Percentiles rank a stretch among this genome's conserved stretches.
phyloP scores from a whole-genome alignment of 2,329 filamentous ascomycete species.

The Aspergillus bombycis region DNA sequence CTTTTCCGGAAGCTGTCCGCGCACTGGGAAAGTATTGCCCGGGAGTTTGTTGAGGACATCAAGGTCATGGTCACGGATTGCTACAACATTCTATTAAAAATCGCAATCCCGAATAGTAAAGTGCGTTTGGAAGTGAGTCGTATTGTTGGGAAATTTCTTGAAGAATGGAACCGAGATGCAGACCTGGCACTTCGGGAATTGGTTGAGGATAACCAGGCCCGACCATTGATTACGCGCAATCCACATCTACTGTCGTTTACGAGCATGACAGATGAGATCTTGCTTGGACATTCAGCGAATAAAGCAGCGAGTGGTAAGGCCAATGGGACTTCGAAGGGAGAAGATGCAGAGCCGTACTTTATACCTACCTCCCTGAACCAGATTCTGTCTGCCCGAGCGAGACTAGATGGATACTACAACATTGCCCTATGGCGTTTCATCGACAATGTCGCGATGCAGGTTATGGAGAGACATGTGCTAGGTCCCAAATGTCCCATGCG shows the following conservation, averaged over 20 bases:
- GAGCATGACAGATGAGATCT: background rate
- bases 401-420: slow-evolving; percentile 11
- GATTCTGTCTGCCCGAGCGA: background rate
- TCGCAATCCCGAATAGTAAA: background rate
- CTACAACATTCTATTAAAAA: background rate
- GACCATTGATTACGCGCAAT: background rate
- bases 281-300: background rate
- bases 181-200: background rate
- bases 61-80: background rate
- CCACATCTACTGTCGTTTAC: background rate
- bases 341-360: background rate
- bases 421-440: slow-evolving; percentile 18
- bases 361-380: background rate
- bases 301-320: background rate
- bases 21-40: slow-evolving; percentile 1
- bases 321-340: background rate
- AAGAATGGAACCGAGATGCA: background rate
- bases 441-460: slow-evolving; percentile 22
- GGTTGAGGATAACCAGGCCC: background rate
- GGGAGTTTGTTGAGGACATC: background rate
- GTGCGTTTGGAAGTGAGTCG: background rate
- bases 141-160: background rate
- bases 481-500: slow-evolving; percentile 17
- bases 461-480: slow-evolving; percentile 14
- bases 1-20: slow-evolving; percentile 14